Base-by-base conservation (phyloP, 1,284 basidiomycete species). In the Stereum hirsutum region DNA sequence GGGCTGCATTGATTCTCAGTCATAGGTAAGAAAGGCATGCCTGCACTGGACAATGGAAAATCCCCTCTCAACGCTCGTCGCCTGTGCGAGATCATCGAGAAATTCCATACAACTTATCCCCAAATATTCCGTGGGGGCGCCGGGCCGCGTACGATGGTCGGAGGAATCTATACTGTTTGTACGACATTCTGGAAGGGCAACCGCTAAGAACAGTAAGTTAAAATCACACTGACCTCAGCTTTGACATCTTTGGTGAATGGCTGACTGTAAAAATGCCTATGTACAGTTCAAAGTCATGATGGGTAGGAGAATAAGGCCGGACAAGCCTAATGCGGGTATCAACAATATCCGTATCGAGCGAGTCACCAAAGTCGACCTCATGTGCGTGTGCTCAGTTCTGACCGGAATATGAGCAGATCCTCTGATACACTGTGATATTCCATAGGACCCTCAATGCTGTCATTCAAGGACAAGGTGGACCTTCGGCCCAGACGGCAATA, bases 111-210 rank as follows among this genome's bases (percentile, higher is more conserved):
- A 1, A 52, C 61, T 0, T 52, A 56, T 0, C 61, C 67, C 0
- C n/a, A 52, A 0, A 37, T 62, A 5, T 72, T 72, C 53, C 58
- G 51, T 26, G n/a, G n/a, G n/a, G n/a, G n/a, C 62, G 62, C 0
- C 59, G 59, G 4, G 57, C 59, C 1, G 54, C 65, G 10, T 74
- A 65, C 48, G 73, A 75, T 43, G 72, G 72, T 0, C 53, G 59
- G 19, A 62, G 64, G 20, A 71, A 70, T 20, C 46, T 72, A 7
- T 74, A 63, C 44, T 53, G 59, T 6, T 52, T 37, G 5, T 33
- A 61, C 2, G 26, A 7, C 52, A 51, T 26, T 32, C 43, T 10
- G 49, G 66, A 25, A 37, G 49, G 12, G 50, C 63, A 26, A 39
- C n/a, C n/a, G n/a, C n/a, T n/a, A n/a, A n/a, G n/a, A n/a, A n/a